phyloP scores from a whole-genome alignment of 768 basidiomycete species.

The Boletus sp. region DNA sequence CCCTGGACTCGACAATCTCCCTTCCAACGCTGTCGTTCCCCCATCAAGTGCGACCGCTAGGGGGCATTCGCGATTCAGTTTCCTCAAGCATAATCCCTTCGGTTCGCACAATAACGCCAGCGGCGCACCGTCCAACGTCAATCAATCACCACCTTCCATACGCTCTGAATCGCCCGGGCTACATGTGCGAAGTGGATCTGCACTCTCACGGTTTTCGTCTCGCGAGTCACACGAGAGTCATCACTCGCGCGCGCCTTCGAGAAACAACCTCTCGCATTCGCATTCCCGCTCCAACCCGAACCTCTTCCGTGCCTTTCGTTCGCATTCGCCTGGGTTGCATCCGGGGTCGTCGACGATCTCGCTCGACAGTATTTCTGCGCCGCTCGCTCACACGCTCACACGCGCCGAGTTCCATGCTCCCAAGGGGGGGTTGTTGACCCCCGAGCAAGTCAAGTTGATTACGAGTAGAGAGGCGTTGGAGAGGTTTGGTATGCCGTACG shows the following conservation, averaged over 20 bases:
- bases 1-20: constrained; percentile 13
- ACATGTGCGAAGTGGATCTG: constrained; percentile 17
- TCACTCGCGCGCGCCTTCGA: constrained; percentile 21
- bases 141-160: constrained; percentile 4
- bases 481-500: constrained; percentile 74
- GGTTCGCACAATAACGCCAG: constrained; percentile 26
- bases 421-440: constrained; percentile 38
- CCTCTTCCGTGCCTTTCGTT: constrained; percentile 38
- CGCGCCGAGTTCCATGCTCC: constrained; percentile 70
- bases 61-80: constrained; percentile 45
- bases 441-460: constrained; percentile 62
- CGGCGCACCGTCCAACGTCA: constrained; percentile 15
- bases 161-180: constrained; percentile 19
- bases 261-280: constrained; percentile 33
- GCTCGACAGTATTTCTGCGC: constrained; percentile 69
- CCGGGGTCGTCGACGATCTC: constrained; percentile 69
- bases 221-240: constrained; percentile 21
- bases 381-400: constrained; percentile 67
- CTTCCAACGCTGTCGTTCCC: neutral
- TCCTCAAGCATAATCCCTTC: constrained; percentile 40
- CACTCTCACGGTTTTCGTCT: constrained; percentile 22
- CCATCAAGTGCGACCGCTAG: neutral
- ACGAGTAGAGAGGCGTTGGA: constrained; percentile 63
- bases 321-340: constrained; percentile 33
- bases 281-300: constrained; percentile 36